These are phyloP conservation scores for Microbotryum intermedium DNA, from an alignment of 1,284 basidiomycete species.

Conservation along the genomic window DNA sequence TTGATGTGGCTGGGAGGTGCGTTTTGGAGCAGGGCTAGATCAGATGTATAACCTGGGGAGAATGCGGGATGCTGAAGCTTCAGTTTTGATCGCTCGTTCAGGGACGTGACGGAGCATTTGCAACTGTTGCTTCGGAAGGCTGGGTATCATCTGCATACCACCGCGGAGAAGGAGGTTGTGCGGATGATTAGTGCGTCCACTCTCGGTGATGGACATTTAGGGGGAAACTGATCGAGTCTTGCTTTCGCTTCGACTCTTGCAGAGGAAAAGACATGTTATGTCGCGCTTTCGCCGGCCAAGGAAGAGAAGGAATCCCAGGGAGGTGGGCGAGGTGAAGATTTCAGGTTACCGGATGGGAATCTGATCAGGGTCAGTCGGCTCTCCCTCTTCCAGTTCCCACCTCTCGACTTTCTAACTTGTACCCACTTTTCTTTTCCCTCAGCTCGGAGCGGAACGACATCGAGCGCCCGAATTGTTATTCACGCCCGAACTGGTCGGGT, in stretches of 20 bases:
- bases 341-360: slow-evolving; percentile 91
- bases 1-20: slow-evolving; percentile 90
- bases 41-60: no score
- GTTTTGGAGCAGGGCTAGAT: no score
- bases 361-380: slow-evolving; percentile 62
- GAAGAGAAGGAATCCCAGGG: slow-evolving; percentile 76
- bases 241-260: background rate
- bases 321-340: slow-evolving; percentile 69
- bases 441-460: slow-evolving; percentile 93
- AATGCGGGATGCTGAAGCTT: background rate
- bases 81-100: slow-evolving; percentile 39
- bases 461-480: slow-evolving; percentile 96
- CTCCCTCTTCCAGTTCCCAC: background rate
- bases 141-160: slow-evolving; percentile 90
- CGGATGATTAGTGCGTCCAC: slow-evolving; percentile 66
- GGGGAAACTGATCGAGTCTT: background rate
- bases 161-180: slow-evolving; percentile 94
- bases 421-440: slow-evolving; percentile 1
- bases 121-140: slow-evolving; percentile 89
- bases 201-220: background rate
- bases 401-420: background rate
- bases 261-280: slow-evolving; percentile 92
- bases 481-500: slow-evolving; percentile 92
- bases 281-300: slow-evolving; percentile 80
- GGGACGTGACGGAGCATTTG: slow-evolving; percentile 93